Base-by-base conservation (phyloP, 2,329 filamentous ascomycete species). In the Nothophoma quercina region DNA sequence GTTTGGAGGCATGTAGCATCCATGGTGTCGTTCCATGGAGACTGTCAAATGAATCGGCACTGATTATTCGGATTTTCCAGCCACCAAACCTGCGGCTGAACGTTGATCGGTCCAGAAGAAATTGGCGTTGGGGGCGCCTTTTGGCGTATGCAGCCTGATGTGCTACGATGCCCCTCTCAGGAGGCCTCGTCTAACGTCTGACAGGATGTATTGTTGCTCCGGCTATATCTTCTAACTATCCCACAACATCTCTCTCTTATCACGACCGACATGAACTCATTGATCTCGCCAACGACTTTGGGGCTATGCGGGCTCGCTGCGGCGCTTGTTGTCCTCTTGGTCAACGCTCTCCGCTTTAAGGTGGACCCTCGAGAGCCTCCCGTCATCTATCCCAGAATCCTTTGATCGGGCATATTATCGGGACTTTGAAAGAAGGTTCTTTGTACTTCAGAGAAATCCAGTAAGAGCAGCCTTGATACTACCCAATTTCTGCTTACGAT, bases 381-480 rank as follows among this genome's bases (percentile, higher is more conserved):
- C 3, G 50, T 75, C 0, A 22, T 81, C 19, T 71, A 72, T 19
- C 68, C 77, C 0, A 67, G 35, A 13, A 69, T 82, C 26, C 80
- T 0, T 65, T 77, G 23, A 56, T 82, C 32, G 80, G 80, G 1
- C 80, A 82, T 55, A 68, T 81, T 16, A 62, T 82, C 22, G 75
- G 76, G 7, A 68, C 81, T 58, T 55, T 79, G n/a, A 52, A 45
- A 16, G 42, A 63, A n/a, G 70, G 70, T 0, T 52, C 63, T 18
- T 19, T 54, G 5, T 80, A 79, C 47, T 66, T 73, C 43, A 56
- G 63, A 15, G 71, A 64, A 19, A 35, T 81, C 8, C 73, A 75
- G 77, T 80, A 59, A 22, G 38, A 65, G 10, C n/a, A 23, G 28
- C 23, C 8, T 12, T 12, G 10, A 7, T 4, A 13, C n/a, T 8